Evolutionary conservation across 2,329 filamentous ascomycete genomes (phyloP), one percentile per base, ranked within the genome.

Genomic region (Zymoseptoria passerinii): DNA sequence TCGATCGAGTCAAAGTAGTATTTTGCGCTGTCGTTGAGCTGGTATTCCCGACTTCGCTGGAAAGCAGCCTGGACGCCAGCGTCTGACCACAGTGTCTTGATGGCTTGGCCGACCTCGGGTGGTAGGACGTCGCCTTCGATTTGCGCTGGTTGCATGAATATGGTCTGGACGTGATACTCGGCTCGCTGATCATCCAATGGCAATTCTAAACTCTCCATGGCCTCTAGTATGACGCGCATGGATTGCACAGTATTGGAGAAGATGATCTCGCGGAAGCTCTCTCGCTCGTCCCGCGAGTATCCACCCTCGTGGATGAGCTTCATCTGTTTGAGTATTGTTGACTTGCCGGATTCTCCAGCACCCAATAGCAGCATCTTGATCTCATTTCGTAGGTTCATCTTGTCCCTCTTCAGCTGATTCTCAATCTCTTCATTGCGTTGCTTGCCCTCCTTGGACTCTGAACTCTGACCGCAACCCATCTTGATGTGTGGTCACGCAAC

Each of bases 391-490:
- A 96, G 92, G 82, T 95, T 88, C 89, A 97, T 89, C 80, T 95
- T 95, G 75, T 99, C 94, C 76, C 90, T 85, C 85, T 96, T 97
- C 74, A 97, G 82, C 82, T 97, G 92, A 77, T 96, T 97, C 80
- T 99, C 94, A 73, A 99, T 99, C 85, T 97, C 92, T 83, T 99
- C 94, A 76, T 99, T 97, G 70, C 94, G 88, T 82, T 91, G 90
- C 89, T 96, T 97, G 80, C 94, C 92, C 91, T 97, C 94, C 88
- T 96, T 96, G 81, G 97, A 94, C 82, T 97, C 94, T 74, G 94
- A 96, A 77, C 92, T 97, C 90, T 96, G 95, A 79, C 92, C 92
- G 78, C 94, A 99, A 86, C 94, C 94, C 94, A 99, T 99, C 72
- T 81, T 91, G 87, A 75, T 80, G 77, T 76, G 57, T 55, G 50